Conservation (phyloP, 139 green algal species). For the Chlamydomonas eustigma region DNA sequence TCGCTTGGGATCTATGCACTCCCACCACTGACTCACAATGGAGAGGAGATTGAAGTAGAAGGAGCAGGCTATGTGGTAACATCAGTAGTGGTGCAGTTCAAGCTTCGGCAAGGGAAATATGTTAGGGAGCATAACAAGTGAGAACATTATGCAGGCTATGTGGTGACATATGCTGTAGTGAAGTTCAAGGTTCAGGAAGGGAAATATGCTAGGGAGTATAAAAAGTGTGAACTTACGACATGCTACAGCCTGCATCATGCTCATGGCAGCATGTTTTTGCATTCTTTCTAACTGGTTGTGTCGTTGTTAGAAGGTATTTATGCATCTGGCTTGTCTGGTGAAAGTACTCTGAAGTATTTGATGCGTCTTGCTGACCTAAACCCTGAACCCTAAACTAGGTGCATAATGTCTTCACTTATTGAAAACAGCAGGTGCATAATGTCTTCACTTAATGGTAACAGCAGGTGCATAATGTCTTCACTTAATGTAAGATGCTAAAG, state of each 20-base stretch:
- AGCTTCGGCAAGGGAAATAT: conserved; percentile 33
- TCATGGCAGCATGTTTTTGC: too few species aligned
- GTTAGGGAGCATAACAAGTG: conserved; percentile 22
- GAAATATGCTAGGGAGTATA: background rate
- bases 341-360: too few species aligned
- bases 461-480: background rate
- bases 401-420: background rate
- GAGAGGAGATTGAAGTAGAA: conserved; percentile 49
- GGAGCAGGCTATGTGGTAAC: conserved; percentile 46
- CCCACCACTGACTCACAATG: conserved; percentile 50
- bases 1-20: conserved; percentile 49
- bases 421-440: background rate
- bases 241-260: too few species aligned
- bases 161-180: background rate
- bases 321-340: background rate
- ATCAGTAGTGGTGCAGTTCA: conserved; percentile 35
- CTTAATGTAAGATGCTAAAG: background rate
- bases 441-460: background rate
- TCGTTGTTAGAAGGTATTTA: background rate
- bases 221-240: too few species aligned
- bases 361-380: background rate
- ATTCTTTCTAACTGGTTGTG: background rate
- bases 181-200: background rate
- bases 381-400: background rate
- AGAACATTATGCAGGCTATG: background rate